These are phyloP conservation scores for Diversispora epigaea DNA, from an alignment of 192 early-diverging fungal species.

Conservation along the genomic window DNA sequence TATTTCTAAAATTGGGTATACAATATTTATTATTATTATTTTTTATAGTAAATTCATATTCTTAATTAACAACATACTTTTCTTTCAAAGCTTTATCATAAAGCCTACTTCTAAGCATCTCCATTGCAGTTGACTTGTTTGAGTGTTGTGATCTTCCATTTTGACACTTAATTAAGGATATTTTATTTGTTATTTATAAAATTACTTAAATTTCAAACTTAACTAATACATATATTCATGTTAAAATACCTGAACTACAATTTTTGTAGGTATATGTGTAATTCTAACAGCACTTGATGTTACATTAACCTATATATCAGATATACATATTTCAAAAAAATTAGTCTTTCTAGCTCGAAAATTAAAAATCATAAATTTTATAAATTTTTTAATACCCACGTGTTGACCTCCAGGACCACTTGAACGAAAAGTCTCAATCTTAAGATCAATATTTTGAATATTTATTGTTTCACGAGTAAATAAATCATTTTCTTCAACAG, in stretches of 20 bases:
- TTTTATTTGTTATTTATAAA: no score
- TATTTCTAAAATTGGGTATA: neutral
- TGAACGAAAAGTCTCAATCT: constrained; percentile 71
- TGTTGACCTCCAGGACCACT: constrained; percentile 83
- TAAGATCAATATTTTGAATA: constrained; percentile 48
- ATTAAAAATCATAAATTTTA: no score
- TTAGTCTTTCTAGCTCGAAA: no score
- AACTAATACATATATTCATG: no score
- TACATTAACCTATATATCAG: constrained; percentile 56
- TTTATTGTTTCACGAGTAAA: no score
- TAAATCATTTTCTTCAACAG: no score
- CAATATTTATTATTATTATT: neutral
- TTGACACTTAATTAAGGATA: neutral
- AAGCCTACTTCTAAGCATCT: neutral
- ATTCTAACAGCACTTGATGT: constrained; percentile 92
- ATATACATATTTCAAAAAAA: no score
- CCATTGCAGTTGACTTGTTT: constrained; percentile 5
- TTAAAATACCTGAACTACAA: constrained; percentile 51
- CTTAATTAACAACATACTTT: neutral
- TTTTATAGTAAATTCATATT: neutral
- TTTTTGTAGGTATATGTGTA: constrained; percentile 89
- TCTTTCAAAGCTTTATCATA: neutral
- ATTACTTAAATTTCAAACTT: no score
- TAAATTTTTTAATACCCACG: constrained; percentile 41
- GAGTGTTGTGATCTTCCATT: neutral